Evolutionary conservation across 805 yeast species (phyloP).

Genomic region (Candida boleticola): DNA sequence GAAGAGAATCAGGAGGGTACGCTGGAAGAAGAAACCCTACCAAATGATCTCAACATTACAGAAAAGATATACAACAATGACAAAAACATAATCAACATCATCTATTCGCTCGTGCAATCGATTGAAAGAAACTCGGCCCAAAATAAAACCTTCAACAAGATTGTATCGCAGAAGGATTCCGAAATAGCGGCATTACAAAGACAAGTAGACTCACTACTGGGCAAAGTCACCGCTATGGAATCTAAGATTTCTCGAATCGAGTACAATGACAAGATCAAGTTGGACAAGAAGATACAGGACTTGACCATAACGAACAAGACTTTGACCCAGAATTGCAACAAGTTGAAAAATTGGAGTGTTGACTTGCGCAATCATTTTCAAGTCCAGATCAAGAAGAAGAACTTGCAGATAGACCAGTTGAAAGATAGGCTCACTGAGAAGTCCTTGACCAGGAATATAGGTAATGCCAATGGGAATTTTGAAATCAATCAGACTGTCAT

Average conservation of each 20-base stretch:
- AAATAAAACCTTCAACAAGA: slow-evolving; percentile 27
- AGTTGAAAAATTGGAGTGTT: slow-evolving; percentile 25
- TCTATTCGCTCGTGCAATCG: slow-evolving; percentile 30
- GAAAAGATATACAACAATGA: slow-evolving; percentile 35
- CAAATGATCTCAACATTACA: slow-evolving; percentile 21
- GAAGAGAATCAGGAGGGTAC: slow-evolving; percentile 8
- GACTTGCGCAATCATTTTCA: slow-evolving; percentile 33
- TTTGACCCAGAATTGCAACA: slow-evolving; percentile 28
- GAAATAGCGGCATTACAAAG: slow-evolving; percentile 22
- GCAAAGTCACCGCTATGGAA: slow-evolving; percentile 17
- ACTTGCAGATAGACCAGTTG: slow-evolving; percentile 30
- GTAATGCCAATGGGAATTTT: slow-evolving; percentile 22
- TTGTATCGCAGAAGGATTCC: slow-evolving; percentile 27
- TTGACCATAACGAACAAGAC: slow-evolving; percentile 19
- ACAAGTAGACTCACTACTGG: slow-evolving; percentile 20
- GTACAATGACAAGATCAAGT: slow-evolving; percentile 16
- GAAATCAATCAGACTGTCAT: slow-evolving; percentile 22
- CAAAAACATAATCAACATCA: slow-evolving; percentile 34
- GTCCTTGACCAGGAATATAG: slow-evolving; percentile 19
- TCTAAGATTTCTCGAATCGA: slow-evolving; percentile 11
- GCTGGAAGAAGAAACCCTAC: too few species aligned
- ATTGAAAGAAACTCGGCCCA: slow-evolving; percentile 33
- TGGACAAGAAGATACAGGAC: slow-evolving; percentile 15
- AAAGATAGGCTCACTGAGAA: slow-evolving; percentile 34
- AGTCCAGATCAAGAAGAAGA: slow-evolving; percentile 33